Conservation (phyloP, 179 eudicot species). For the Dionaea muscipula region DNA sequence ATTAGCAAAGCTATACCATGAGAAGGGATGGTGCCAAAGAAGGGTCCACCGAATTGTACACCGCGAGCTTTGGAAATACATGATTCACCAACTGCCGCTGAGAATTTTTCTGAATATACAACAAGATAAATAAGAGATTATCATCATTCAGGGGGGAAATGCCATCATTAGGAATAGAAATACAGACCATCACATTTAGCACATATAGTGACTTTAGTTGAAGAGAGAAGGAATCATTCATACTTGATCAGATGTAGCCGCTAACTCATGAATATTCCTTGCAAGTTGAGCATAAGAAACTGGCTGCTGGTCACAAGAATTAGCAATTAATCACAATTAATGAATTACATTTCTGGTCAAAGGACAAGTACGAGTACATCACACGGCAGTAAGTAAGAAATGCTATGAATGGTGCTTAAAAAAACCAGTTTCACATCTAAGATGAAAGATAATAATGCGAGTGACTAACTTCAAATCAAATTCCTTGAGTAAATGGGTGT, state of each 20-base stretch:
- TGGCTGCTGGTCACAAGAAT: constrained; percentile 35
- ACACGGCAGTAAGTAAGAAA: no score
- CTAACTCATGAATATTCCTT: constrained; percentile 92
- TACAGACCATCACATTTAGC: background rate
- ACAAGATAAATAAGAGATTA: background rate
- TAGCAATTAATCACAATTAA: background rate
- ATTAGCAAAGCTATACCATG: constrained; percentile 49
- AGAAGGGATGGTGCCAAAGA: constrained; percentile 96
- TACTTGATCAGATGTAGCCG: constrained; percentile 94
- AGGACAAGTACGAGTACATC: no score
- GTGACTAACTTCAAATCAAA: no score
- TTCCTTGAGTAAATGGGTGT: no score
- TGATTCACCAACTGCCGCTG: constrained; percentile 82
- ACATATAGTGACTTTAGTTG: background rate
- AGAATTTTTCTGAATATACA: constrained; percentile 65
- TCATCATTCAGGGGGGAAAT: constrained; percentile 3
- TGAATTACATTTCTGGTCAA: no score
- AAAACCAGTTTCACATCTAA: no score
- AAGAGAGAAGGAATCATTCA: constrained; percentile 1
- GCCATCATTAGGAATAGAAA: background rate
- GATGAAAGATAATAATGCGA: no score
- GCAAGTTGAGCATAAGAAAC: constrained; percentile 99
- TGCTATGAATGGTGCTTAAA: no score
- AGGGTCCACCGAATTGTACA: constrained; percentile 96
- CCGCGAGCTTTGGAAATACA: constrained; percentile 97